These are phyloP conservation scores for Staphylotrichum longicolle DNA, from an alignment of 495 filamentous ascomycete species.

Conservation along the genomic window DNA sequence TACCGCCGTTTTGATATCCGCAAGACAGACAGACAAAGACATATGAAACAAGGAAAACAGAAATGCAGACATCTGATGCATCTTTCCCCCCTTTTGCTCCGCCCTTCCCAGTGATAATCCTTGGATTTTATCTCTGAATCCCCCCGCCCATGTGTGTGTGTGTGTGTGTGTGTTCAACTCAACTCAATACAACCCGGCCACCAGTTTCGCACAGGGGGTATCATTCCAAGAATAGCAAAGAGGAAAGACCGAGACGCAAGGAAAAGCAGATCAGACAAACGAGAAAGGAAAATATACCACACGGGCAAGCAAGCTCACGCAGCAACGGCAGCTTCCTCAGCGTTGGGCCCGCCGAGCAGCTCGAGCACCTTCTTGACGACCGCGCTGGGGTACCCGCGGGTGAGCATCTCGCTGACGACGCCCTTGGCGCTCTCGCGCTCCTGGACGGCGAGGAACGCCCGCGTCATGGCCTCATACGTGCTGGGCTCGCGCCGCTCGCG, in stretches of 20 bases:
- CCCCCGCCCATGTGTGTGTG: neutral
- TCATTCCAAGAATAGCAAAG: constrained; percentile 23
- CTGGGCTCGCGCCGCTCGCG: constrained; percentile 82
- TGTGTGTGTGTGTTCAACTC: neutral
- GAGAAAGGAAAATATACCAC: constrained; percentile 3
- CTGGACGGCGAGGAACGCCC: constrained; percentile 82
- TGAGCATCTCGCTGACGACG: constrained; percentile 88
- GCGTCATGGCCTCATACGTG: constrained; percentile 99
- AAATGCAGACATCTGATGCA: neutral
- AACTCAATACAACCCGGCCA: constrained; percentile 1
- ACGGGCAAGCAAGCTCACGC: constrained; percentile 4
- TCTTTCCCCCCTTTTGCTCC: neutral
- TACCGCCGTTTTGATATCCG: constrained; percentile 11
- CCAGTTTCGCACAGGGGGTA: constrained; percentile 24
- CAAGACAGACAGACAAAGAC: neutral
- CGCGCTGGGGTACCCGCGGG: constrained; percentile 83
- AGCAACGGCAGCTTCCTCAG: constrained; percentile 17
- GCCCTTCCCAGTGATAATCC: constrained; percentile 15
- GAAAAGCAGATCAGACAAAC: neutral
- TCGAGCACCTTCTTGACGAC: constrained; percentile 91
- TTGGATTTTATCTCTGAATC: constrained; percentile 12
- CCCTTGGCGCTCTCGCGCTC: constrained; percentile 68
- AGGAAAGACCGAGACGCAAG: constrained; percentile 9
- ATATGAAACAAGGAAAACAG: neutral
- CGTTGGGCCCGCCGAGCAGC: constrained; percentile 66